A percentile compares a stretch with the other conserved stretches of the same genome.
These are phyloP conservation scores for Selaginella moellendorffii DNA, from an alignment of 75 land plant genomes.

Conservation along the genomic window DNA sequence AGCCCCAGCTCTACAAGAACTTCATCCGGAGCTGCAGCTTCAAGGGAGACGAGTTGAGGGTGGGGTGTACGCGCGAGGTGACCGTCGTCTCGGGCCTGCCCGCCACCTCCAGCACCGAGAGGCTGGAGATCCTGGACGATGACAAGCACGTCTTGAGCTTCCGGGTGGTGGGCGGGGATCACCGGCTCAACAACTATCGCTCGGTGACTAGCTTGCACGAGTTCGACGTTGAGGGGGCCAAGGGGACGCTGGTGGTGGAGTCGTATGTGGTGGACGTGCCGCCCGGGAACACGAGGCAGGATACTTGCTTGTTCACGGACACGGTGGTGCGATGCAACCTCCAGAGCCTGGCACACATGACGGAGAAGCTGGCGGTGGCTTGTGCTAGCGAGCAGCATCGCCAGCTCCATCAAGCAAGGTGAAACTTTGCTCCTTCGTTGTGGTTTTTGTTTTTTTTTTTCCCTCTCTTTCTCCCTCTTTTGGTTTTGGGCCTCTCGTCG, in stretches of 20 bases:
- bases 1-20: conserved; percentile 21
- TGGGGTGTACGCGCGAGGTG: conserved; percentile 21
- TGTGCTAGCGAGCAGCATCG: not conserved
- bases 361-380: conserved; percentile 29
- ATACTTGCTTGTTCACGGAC: conserved; percentile 59
- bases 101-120: conserved; percentile 17
- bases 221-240: not conserved
- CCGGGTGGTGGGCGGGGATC: conserved; percentile 23
- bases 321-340: conserved; percentile 60
- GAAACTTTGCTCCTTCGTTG: no score
- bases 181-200: conserved; percentile 20
- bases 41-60: conserved; percentile 14
- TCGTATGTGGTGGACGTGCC: conserved; percentile 84
- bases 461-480: no score
- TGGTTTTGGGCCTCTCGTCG: no score
- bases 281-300: conserved; percentile 60
- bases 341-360: conserved; percentile 49
- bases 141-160: conserved; percentile 20
- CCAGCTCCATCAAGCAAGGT: not conserved
- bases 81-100: conserved; percentile 18
- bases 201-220: conserved; percentile 20
- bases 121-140: conserved; percentile 25
- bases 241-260: conserved; percentile 39
- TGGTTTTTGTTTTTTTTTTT: not conserved
- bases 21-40: conserved; percentile 18